A percentile compares a stretch with the other conserved stretches of the same genome.
Conservation (phyloP, 176 grass and related monocot species). For the Avena atlantica region DNA sequence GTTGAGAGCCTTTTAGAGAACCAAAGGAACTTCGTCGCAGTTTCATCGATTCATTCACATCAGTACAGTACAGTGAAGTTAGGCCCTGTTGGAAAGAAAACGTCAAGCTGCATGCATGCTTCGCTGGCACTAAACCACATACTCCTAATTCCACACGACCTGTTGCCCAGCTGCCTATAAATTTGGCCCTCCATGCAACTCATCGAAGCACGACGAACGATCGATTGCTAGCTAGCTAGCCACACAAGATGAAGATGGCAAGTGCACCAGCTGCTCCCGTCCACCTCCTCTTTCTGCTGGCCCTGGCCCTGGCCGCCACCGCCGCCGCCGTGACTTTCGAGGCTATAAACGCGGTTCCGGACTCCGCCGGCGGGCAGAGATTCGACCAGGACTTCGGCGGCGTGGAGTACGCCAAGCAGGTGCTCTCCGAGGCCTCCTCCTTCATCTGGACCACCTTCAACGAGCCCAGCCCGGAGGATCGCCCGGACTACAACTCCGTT, state of each 20-base stretch:
- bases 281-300: background rate
- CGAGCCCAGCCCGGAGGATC: slow-evolving; percentile 33
- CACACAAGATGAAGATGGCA: slow-evolving; percentile 32
- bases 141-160: background rate
- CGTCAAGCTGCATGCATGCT: background rate
- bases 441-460: slow-evolving; percentile 63
- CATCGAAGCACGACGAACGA: background rate
- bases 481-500: slow-evolving; percentile 34
- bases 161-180: background rate
- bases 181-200: background rate
- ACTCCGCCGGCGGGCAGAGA: slow-evolving; percentile 54
- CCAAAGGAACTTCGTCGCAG: background rate
- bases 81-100: background rate
- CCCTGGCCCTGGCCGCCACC: background rate
- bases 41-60: background rate
- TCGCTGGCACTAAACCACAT: background rate
- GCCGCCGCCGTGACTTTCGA: slow-evolving; percentile 48
- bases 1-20: background rate
- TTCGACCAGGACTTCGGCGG: slow-evolving; percentile 63
- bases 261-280: background rate
- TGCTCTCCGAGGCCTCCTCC: slow-evolving; percentile 55
- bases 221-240: no score
- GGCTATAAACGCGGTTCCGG: slow-evolving; percentile 53
- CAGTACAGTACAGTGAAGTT: background rate
- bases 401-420: slow-evolving; percentile 47